Percentiles rank a stretch among this genome's conserved stretches.
These are phyloP conservation scores for Xylaria sp. DNA, from an alignment of 2,329 filamentous ascomycete genomes.

Conservation along the genomic window DNA sequence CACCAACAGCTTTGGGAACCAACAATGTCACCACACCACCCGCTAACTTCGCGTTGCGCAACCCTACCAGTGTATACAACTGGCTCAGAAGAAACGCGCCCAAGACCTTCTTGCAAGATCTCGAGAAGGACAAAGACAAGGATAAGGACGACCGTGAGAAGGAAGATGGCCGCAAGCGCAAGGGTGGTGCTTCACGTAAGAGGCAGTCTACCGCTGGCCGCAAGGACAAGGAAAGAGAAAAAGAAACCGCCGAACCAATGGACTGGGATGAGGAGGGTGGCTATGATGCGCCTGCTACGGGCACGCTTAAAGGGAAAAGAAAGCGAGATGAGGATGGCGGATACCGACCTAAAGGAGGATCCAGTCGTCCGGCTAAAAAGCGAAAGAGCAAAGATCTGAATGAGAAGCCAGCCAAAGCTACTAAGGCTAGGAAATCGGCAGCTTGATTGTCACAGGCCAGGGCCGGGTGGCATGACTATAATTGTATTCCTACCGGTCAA, in stretches of 20 bases:
- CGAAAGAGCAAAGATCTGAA: conserved; percentile 56
- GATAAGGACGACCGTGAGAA: conserved; percentile 45
- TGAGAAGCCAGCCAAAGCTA: conserved; percentile 25
- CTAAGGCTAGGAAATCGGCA: conserved; percentile 34
- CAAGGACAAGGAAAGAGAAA: conserved; percentile 40
- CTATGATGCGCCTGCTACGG: conserved; percentile 42
- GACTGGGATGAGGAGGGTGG: conserved; percentile 48
- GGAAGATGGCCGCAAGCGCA: conserved; percentile 44
- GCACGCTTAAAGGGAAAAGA: conserved; percentile 57
- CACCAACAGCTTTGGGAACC: conserved; percentile 52
- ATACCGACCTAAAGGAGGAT: conserved; percentile 64
- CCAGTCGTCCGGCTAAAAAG: conserved; percentile 61
- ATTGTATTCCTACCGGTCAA: conserved; percentile 17
- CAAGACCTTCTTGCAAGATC: conserved; percentile 82
- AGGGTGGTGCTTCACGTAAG: conserved; percentile 45
- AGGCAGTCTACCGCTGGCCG: conserved; percentile 45
- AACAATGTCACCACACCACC: conserved; percentile 39
- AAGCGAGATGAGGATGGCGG: conserved; percentile 64
- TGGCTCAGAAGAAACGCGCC: conserved; percentile 89
- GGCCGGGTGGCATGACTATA: not conserved
- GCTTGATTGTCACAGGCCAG: not conserved
- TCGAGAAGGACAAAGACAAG: conserved; percentile 57
- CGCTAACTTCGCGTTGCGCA: conserved; percentile 64
- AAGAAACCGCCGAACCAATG: conserved; percentile 45
- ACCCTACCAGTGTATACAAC: conserved; percentile 92